These are phyloP conservation scores for Poa annua DNA, from an alignment of 176 grass and related monocot genomes.

Conservation along the genomic window DNA sequence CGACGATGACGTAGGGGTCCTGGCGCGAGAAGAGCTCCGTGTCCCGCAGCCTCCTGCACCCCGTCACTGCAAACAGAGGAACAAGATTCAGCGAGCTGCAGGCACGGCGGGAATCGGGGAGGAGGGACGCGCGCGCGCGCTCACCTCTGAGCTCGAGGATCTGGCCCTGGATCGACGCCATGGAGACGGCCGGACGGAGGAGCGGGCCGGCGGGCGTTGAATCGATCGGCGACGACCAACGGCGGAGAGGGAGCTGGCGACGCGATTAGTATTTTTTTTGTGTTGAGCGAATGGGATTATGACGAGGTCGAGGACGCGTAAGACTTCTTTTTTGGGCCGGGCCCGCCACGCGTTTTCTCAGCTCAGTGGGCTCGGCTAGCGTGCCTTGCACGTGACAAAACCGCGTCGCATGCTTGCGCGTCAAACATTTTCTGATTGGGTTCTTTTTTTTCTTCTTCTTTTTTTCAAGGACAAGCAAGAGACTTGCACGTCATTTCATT, in stretches of 20 bases:
- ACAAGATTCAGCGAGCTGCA: neutral
- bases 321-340: neutral
- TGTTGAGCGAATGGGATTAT: neutral
- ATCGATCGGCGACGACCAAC: too few relatives aligned
- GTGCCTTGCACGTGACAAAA: too few relatives aligned
- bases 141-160: conserved; percentile 78
- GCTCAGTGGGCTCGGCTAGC: too few relatives aligned
- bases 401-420: too few relatives aligned
- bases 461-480: too few relatives aligned
- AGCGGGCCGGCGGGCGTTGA: too few relatives aligned
- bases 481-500: too few relatives aligned
- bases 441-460: too few relatives aligned
- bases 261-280: too few relatives aligned
- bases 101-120: neutral
- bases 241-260: too few relatives aligned
- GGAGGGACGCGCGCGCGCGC: neutral
- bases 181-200: too few relatives aligned
- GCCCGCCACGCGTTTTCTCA: neutral
- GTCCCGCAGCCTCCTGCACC: conserved; percentile 76
- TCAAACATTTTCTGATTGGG: too few relatives aligned
- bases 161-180: conserved; percentile 68
- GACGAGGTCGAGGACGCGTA: neutral
- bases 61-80: conserved; percentile 54
- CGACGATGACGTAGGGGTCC: conserved; percentile 89
- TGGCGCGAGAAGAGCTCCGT: conserved; percentile 83